phyloP scores from a whole-genome alignment of 495 filamentous ascomycete species.

The Niebla homalea region DNA sequence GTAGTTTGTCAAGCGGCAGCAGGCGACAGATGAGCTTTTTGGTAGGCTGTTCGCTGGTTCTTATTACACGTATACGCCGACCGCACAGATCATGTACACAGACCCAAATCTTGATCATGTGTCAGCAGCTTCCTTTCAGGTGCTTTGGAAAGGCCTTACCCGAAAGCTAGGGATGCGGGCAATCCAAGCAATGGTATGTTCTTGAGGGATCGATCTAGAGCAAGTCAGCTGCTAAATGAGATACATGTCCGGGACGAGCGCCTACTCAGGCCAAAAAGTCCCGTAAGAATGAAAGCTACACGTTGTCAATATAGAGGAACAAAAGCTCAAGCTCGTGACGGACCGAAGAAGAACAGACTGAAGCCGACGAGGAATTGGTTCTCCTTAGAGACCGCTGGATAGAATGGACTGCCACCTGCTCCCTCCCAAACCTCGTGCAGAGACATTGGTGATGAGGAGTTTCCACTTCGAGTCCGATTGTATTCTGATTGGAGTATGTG shows the following conservation, averaged over 20 bases:
- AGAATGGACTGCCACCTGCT: constrained; percentile 69
- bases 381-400: constrained; percentile 67
- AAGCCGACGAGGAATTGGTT: constrained; percentile 77
- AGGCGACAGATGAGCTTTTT: no score
- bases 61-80: constrained; percentile 89
- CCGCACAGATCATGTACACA: constrained; percentile 95
- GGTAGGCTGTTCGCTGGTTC: not conserved
- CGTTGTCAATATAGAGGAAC: constrained; percentile 14
- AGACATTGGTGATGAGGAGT: constrained; percentile 36
- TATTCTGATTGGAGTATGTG: no score
- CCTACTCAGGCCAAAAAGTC: constrained; percentile 75
- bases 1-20: no score
- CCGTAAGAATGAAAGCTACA: constrained; percentile 47
- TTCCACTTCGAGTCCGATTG: no score
- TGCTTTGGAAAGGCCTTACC: constrained; percentile 40
- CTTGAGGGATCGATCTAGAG: constrained; percentile 68
- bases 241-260: no score
- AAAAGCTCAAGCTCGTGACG: constrained; percentile 11
- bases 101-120: constrained; percentile 62
- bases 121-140: constrained; percentile 4
- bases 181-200: constrained; percentile 68
- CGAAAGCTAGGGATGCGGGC: constrained; percentile 78
- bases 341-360: constrained; percentile 55
- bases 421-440: constrained; percentile 81
- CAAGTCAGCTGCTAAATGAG: no score